Evolutionary conservation across 31 red algal species (phyloP).

Genomic region (Endocladia muricata): DNA sequence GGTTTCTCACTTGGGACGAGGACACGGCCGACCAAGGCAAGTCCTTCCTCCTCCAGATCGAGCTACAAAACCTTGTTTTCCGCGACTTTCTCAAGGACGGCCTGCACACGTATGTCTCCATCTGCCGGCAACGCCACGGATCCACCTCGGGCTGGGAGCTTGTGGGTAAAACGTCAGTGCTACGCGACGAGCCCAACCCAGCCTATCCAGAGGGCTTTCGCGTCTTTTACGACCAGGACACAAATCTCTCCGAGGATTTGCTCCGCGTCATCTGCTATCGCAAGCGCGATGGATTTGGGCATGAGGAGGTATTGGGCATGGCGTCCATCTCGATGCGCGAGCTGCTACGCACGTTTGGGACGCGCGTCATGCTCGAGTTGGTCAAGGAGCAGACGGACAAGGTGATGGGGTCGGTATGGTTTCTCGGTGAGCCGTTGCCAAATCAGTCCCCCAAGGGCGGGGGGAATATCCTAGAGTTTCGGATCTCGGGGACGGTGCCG

Average conservation of each 20-base stretch:
- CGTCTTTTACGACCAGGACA: slow-evolving; percentile 15
- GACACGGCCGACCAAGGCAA: slow-evolving; percentile 1
- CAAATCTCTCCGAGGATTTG: slow-evolving; percentile 1
- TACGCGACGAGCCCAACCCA: not conserved
- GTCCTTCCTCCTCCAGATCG: slow-evolving; percentile 14
- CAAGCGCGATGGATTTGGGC: not conserved
- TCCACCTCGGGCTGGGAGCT: not conserved
- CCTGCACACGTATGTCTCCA: slow-evolving; percentile 6
- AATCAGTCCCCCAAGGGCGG: slow-evolving; percentile 5
- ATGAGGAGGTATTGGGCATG: slow-evolving; percentile 16
- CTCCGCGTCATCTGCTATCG: slow-evolving; percentile 19
- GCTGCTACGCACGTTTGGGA: slow-evolving; percentile 32
- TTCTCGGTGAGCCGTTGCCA: slow-evolving; percentile 29
- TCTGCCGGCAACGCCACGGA: slow-evolving; percentile 5
- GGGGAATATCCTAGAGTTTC: slow-evolving; percentile 8
- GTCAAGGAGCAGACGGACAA: not conserved
- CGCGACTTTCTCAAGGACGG: slow-evolving; percentile 5
- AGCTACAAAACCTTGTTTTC: not conserved
- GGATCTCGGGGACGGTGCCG: not conserved
- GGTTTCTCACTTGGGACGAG: slow-evolving; percentile 25
- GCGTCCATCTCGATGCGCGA: slow-evolving; percentile 18
- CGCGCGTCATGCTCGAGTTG: slow-evolving; percentile 15
- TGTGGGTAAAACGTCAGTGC: not conserved
- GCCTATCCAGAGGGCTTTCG: slow-evolving; percentile 20
- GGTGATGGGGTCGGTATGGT: slow-evolving; percentile 13